Conservation (phyloP, 352 stramenopile species). For the Phytopythium mirpurense region DNA sequence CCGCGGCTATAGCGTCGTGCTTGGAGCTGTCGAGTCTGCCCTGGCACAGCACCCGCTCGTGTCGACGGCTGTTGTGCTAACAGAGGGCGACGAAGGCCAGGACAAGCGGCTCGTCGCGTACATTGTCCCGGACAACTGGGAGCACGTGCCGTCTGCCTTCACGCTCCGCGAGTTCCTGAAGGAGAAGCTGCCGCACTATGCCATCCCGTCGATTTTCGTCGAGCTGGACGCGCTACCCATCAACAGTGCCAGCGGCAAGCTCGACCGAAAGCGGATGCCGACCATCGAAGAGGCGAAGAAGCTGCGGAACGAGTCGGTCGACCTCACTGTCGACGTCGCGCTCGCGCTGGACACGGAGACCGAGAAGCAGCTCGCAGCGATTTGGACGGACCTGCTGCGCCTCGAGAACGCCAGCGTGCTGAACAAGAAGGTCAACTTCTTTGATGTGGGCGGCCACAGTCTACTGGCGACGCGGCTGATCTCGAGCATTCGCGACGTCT, state of each 20-base stretch:
- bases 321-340: slow-evolving; percentile 39
- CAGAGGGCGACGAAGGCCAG: slow-evolving; percentile 74
- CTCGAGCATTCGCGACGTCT: slow-evolving; percentile 60
- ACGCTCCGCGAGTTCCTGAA: slow-evolving; percentile 67
- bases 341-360: slow-evolving; percentile 50
- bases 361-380: slow-evolving; percentile 48
- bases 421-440: slow-evolving; percentile 67
- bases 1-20: slow-evolving; percentile 91
- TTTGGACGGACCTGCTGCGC: slow-evolving; percentile 65
- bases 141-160: slow-evolving; percentile 53
- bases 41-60: slow-evolving; percentile 83
- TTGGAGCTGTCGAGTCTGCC: slow-evolving; percentile 88
- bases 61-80: slow-evolving; percentile 88
- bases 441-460: slow-evolving; percentile 79
- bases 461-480: slow-evolving; percentile 69
- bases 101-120: slow-evolving; percentile 93
- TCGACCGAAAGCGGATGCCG: slow-evolving; percentile 87
- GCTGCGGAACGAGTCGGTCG: slow-evolving; percentile 70
- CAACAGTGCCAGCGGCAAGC: slow-evolving; percentile 83
- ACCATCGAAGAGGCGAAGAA: slow-evolving; percentile 60
- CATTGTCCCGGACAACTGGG: slow-evolving; percentile 77
- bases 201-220: slow-evolving; percentile 77
- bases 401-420: slow-evolving; percentile 50
- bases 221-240: slow-evolving; percentile 83
- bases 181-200: slow-evolving; percentile 77